Conservation (phyloP, 148 eudicot species). For the Rhododendron mucronatum region DNA sequence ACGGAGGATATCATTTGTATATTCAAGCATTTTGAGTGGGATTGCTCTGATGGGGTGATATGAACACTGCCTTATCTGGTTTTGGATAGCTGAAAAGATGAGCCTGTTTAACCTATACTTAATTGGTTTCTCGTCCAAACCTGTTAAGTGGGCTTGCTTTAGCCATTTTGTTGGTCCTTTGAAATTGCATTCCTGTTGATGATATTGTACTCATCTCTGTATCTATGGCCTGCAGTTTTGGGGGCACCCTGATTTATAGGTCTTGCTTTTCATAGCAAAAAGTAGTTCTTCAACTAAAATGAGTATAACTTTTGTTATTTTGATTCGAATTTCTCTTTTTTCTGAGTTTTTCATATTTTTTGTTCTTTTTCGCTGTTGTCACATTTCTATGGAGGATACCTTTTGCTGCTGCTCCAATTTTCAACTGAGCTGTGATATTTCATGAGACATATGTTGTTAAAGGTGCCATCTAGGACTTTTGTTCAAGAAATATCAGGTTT, state of each 20-base stretch:
- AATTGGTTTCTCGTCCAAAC: not conserved
- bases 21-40: not conserved
- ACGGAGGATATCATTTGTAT: not conserved
- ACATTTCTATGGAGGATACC: not conserved
- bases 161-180: not conserved
- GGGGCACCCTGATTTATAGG: not conserved
- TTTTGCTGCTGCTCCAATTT: not conserved
- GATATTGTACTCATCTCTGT: not conserved
- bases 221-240: conserved; percentile 1
- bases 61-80: not conserved
- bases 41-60: not conserved
- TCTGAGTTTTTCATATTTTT: not conserved
- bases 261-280: not conserved
- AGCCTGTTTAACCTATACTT: not conserved
- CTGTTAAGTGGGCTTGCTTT: not conserved
- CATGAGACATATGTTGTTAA: not conserved
- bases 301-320: not conserved
- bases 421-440: not conserved
- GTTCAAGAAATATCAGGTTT: not conserved
- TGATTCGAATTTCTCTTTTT: not conserved
- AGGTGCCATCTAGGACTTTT: not conserved
- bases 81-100: not conserved
- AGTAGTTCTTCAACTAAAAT: not conserved
- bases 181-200: not conserved
- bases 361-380: not conserved